Evolutionary conservation across 2,329 filamentous ascomycete species (phyloP), one percentile per base, ranked within the genome.

Genomic region (Chaetomium sp.): DNA sequence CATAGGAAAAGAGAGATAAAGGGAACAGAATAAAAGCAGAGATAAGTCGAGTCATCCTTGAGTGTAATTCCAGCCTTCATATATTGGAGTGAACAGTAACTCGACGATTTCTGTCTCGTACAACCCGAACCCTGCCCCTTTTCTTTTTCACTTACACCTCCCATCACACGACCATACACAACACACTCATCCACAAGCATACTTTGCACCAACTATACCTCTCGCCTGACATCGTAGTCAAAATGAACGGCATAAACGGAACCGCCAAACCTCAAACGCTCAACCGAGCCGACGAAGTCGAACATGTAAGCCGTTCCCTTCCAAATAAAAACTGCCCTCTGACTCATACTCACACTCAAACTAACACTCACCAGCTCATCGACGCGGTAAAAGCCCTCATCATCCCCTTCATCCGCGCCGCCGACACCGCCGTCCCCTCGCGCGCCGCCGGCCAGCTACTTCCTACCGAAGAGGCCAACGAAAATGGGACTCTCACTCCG

Each of bases 391-490:
- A 86, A 70, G 72, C 77, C 7, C 76, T 90, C 53, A 80, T 91
- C 55, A 73, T 90, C 19, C 84, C 85, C 0, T 91, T 87, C 69
- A 83, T 92, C 64, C 78, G 75, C 58, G 75, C 79, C n/a, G 86
- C 88, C 42, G 87, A 91, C 70, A 77, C 85, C 54, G 79, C 84
- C 19, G 74, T 77, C 2, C 67, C 71, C 6, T 75, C 72, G 41
- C 84, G 79, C 62, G 76, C 72, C 51, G 72, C 77, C 0, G 84
- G 83, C 32, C 75, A 79, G 14, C 73, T 78, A 19, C 64, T 71
- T 6, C 66, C 70, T 9, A 64, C 71, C n/a, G 58, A 69, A 5
- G 60, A 69, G 32, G 75, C 73, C 19, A 27, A 27, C 19, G 19
- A 27, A 27, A 27, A 27, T 27, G 19, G 19, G 19, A 27, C 19